Base-by-base conservation (phyloP, 306 rosid genomes). In the Lablab purpureus region DNA sequence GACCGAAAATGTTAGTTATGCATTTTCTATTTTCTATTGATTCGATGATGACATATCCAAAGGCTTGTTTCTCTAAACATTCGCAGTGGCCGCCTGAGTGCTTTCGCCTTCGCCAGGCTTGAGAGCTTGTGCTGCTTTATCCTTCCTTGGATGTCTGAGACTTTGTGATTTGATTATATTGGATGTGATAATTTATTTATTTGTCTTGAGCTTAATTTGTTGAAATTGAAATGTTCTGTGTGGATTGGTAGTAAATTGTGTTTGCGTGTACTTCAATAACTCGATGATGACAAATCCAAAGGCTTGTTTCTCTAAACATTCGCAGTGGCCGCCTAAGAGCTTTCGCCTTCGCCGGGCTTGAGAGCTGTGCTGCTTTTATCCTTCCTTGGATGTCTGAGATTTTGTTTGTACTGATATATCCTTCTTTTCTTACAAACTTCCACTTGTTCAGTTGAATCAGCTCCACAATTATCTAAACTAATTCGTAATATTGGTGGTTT, bases 291-390 rank as follows among this genome's bases (percentile, higher is more conserved):
- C 71, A 86, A 5, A 12, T 14, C 36, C 15, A 0, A 81, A 85
- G 83, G 85, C 88, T 85, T 85, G 85, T 85, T 85, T 85, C 85
- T 81, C 87, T 22, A 71, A 64, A 84, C 87, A 84, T 84, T 84
- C 85, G 85, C 88, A 81, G 88, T 84, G 83, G 85, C 88, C 78
- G 85, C 15, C 88, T 7, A 41, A 81, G 85, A 85, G 80, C 78
- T 81, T 84, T 84, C 74, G 80, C 83, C 85, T 81, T 77, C 50
- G 83, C 85, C 72, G 7, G 85, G 88, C 88, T 85, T 67, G 85
- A 85, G 88, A 85, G 88, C 67, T 81, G 7, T 85, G 85, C 81
- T 77, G 85, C 32, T 30, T 1, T 14, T 7, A 43, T 80, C 84
- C 87, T 84, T 84, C 87, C 84, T 75, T 84, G 87, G 87, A 84